Evolutionary conservation across 345 rosid genomes (phyloP).

Genomic region (Tarenaya hassleriana): DNA sequence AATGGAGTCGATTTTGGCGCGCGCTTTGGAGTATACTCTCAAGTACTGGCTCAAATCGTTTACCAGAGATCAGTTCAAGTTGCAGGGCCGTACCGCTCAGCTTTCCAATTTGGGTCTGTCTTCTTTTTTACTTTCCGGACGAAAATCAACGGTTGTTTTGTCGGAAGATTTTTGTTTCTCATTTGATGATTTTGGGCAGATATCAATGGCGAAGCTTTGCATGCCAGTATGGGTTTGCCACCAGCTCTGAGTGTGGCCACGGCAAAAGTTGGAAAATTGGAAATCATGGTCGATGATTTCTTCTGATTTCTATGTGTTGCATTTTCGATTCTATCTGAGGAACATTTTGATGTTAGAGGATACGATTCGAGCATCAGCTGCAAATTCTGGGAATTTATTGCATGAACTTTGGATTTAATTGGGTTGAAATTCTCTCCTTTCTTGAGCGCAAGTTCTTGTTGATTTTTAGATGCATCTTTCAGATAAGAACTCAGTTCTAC

Average conservation of each 20-base stretch:
- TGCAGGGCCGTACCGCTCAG: slow-evolving; percentile 86
- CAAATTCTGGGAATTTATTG: background rate
- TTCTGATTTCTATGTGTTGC: background rate
- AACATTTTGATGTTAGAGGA: slow-evolving; percentile 5
- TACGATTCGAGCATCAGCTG: background rate
- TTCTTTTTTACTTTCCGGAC: background rate
- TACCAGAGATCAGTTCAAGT: slow-evolving; percentile 92
- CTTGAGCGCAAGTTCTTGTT: background rate
- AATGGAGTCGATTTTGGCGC: slow-evolving; percentile 95
- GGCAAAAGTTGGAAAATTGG: slow-evolving; percentile 83
- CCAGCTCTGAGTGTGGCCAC: slow-evolving; percentile 81
- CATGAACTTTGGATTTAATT: background rate
- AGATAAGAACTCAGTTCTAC: background rate
- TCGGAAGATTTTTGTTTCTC: background rate
- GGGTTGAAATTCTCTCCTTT: too few species aligned
- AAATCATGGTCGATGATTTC: slow-evolving; percentile 55
- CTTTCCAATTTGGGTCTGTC: slow-evolving; percentile 74
- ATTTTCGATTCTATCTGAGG: slow-evolving; percentile 4
- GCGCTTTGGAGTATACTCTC: slow-evolving; percentile 95
- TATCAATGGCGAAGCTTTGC: slow-evolving; percentile 93
- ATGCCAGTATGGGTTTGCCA: slow-evolving; percentile 97
- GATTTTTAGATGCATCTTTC: background rate
- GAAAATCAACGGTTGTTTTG: background rate
- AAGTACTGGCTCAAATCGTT: slow-evolving; percentile 99
- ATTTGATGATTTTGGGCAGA: slow-evolving; percentile 34